Conservation (phyloP, 768 basidiomycete species). For the Mycena albidolilacea region DNA sequence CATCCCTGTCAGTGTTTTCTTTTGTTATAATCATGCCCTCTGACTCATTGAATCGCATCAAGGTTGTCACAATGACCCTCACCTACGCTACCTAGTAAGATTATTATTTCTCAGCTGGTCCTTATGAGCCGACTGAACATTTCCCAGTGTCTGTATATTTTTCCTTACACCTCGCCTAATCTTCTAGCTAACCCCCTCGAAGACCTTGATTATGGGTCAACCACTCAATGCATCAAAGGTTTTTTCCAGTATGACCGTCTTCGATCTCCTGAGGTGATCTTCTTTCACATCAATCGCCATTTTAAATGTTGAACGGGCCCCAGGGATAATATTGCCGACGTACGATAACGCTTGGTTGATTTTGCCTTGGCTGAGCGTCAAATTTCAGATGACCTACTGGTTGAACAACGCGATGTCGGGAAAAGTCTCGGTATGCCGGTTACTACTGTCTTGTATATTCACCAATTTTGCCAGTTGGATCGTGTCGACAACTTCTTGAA, state of each 20-base stretch:
- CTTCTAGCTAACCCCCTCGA: not conserved
- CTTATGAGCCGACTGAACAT: slow-evolving; percentile 48
- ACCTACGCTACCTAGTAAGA: slow-evolving; percentile 59
- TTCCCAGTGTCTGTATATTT: slow-evolving; percentile 6
- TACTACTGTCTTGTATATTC: too few species aligned
- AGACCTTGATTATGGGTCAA: slow-evolving; percentile 18
- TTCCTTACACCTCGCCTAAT: not conserved
- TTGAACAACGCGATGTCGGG: too few species aligned
- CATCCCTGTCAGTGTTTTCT: slow-evolving; percentile 36
- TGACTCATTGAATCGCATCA: not conserved
- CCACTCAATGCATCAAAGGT: slow-evolving; percentile 34
- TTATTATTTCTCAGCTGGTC: not conserved
- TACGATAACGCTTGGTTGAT: too few species aligned
- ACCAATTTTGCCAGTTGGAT: too few species aligned
- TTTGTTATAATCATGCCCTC: not conserved
- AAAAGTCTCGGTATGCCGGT: too few species aligned
- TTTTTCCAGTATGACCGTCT: slow-evolving; percentile 57
- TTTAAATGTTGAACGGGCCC: too few species aligned
- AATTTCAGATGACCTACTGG: too few species aligned
- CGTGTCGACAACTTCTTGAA: too few species aligned
- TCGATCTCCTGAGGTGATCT: slow-evolving; percentile 49
- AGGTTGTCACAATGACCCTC: slow-evolving; percentile 64
- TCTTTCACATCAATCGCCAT: too few species aligned
- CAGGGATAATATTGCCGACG: too few species aligned
- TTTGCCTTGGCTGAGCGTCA: too few species aligned